Percentiles rank a stretch among this genome's conserved stretches.
These are phyloP conservation scores for Aspergillus panamensis DNA, from an alignment of 495 filamentous ascomycete genomes.

Conservation along the genomic window DNA sequence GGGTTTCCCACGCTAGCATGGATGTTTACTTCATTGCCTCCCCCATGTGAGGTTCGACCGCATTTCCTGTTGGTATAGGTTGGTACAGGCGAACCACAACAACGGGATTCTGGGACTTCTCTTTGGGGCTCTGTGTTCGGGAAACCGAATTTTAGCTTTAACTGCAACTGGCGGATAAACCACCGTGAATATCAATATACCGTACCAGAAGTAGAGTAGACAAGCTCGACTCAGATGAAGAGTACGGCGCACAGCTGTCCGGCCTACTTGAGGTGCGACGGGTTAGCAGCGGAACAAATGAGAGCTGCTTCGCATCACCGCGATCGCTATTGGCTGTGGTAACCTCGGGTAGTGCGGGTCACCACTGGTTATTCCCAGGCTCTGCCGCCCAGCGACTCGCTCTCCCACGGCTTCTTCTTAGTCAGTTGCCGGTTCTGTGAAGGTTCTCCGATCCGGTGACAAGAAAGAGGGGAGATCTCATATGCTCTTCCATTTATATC, in stretches of 20 bases:
- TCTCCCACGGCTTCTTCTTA: slow-evolving; percentile 7
- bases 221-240: slow-evolving; percentile 1
- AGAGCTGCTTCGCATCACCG: slow-evolving; percentile 29
- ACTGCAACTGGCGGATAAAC: no score
- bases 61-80: neutral
- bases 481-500: no score
- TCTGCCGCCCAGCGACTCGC: neutral
- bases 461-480: neutral
- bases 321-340: slow-evolving; percentile 28
- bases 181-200: no score
- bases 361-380: slow-evolving; percentile 28
- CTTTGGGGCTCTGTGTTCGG: neutral
- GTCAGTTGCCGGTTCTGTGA: neutral
- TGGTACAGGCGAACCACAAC: neutral
- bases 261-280: slow-evolving; percentile 4
- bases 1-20: neutral
- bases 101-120: neutral
- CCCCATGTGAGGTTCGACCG: neutral
- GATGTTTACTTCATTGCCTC: neutral
- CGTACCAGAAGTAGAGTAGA: no score
- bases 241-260: neutral
- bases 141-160: slow-evolving; percentile 1
- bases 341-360: slow-evolving; percentile 27
- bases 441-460: slow-evolving; percentile 4
- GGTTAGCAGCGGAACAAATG: slow-evolving; percentile 8